A percentile compares a stretch with the other conserved stretches of the same genome.
Evolutionary conservation across 768 basidiomycete species (phyloP).

Genomic region (Leccinum rimulosum): DNA sequence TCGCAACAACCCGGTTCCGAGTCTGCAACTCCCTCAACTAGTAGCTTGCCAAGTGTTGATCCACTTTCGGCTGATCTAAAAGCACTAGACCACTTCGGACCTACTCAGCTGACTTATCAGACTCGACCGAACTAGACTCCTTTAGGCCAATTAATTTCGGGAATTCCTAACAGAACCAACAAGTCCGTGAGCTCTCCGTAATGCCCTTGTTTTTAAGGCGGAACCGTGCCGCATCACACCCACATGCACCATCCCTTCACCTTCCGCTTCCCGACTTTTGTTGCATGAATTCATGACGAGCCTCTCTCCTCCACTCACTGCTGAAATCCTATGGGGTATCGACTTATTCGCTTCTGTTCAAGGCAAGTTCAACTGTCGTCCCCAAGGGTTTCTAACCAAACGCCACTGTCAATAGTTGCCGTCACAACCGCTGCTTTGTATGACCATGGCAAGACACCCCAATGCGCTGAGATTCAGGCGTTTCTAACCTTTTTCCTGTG

Average conservation of each 20-base stretch:
- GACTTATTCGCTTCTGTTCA: constrained; percentile 22
- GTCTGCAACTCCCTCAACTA: not conserved
- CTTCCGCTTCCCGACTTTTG: constrained; percentile 2
- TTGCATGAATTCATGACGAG: constrained; percentile 21
- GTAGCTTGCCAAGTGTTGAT: not conserved
- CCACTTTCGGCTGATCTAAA: not conserved
- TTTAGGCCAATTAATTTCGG: constrained; percentile 14
- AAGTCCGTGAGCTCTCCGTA: not conserved
- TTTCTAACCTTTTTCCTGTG: not conserved
- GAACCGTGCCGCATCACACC: not conserved
- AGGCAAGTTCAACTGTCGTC: constrained; percentile 10
- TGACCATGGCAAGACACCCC: constrained; percentile 23
- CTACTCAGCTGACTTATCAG: not conserved
- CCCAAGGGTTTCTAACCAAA: not conserved
- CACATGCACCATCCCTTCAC: not conserved
- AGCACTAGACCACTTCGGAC: not conserved
- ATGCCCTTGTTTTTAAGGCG: constrained; percentile 19
- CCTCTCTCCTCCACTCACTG: constrained; percentile 13
- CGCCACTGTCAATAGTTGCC: constrained; percentile 23
- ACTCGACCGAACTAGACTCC: not conserved
- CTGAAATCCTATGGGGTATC: not conserved
- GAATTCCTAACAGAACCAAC: not conserved
- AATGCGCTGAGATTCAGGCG: not conserved
- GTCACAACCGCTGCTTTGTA: constrained; percentile 28
- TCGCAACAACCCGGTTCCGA: not conserved